Evolutionary conservation across 768 basidiomycete genomes (phyloP), one percentile per base, ranked within the genome.

Genomic region (Amanita pseudoporphyria): DNA sequence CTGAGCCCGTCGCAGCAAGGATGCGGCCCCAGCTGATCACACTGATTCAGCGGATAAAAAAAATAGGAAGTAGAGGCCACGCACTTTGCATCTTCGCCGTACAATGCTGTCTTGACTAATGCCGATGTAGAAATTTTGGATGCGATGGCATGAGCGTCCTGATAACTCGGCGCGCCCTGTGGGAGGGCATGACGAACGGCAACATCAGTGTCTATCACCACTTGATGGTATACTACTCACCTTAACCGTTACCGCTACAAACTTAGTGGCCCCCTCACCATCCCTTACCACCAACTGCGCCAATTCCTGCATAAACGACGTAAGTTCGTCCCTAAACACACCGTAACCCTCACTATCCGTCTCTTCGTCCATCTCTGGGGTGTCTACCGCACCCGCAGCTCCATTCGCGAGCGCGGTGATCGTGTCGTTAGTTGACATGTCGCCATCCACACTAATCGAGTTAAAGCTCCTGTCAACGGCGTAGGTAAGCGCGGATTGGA

Each of bases 381-480:
- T 37, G n/a, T 67, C 67, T 21, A 67, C 67, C 4, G 46, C 58
- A n/a, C 68, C 64, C 2, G 72, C 73, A 1, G 90, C 92, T 10
- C 94, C 96, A 54, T 98, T 99, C 1, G 95, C 95, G 16, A 99
- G 71, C 9, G 81, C 79, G 40, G 93, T 62, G 57, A 98, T 83
- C 2, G 94, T 92, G 61, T 99, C 96, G 62, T 99, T 99, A 0
- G 95, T 99, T 7, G 84, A 87, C 95, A 96, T 98, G 57, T 98
- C 95, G 2, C 95, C 95, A 59, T 99, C 96, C 10, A 99, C 84
- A 54, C 87, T 88, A 67, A 99, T 99, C 9, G 87, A 88, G 62
- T 98, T 98, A 76, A 99, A 98, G 60, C 84, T 87, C 42, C 94
- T 72, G 53, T 93, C 89, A 12, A 98, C 91, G 7, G 95, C 96